Evolutionary conservation across 129 eudicot species (phyloP).

Genomic region (Chrysanthemum lavandulifolium): DNA sequence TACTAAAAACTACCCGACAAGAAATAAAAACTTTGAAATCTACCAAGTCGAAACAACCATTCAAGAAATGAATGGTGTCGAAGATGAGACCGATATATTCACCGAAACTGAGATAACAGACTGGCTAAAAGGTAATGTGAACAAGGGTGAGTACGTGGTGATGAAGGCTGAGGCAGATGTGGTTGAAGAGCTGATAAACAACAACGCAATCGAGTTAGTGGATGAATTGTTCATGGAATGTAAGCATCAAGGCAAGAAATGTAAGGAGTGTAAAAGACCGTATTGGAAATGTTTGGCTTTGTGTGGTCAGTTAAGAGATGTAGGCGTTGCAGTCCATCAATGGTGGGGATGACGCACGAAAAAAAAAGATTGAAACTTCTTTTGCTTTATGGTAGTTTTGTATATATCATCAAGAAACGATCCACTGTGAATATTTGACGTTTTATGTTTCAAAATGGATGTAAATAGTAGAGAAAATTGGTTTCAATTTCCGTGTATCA

Average conservation of each 20-base stretch:
- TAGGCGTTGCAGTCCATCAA: constrained; percentile 34
- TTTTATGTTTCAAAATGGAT: constrained; percentile 7
- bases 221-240: constrained; percentile 71
- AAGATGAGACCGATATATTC: constrained; percentile 7
- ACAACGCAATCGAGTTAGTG: constrained; percentile 45
- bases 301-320: constrained; percentile 31
- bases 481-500: background rate
- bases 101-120: constrained; percentile 44
- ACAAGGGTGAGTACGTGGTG: constrained; percentile 63
- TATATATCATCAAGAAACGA: constrained; percentile 12
- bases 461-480: constrained; percentile 7
- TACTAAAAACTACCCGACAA: constrained; percentile 57
- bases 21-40: constrained; percentile 52
- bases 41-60: constrained; percentile 41
- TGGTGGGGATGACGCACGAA: constrained; percentile 54
- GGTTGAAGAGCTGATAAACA: constrained; percentile 57
- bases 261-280: constrained; percentile 41
- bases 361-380: constrained; percentile 8
- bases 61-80: background rate
- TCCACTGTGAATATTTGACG: constrained; percentile 3
- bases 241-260: constrained; percentile 38
- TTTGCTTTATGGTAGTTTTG: constrained; percentile 3
- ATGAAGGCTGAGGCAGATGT: constrained; percentile 81
- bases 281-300: constrained; percentile 2
- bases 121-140: constrained; percentile 62